Conservation (phyloP, 805 yeast species). For the Wickerhamiella australiensis region DNA sequence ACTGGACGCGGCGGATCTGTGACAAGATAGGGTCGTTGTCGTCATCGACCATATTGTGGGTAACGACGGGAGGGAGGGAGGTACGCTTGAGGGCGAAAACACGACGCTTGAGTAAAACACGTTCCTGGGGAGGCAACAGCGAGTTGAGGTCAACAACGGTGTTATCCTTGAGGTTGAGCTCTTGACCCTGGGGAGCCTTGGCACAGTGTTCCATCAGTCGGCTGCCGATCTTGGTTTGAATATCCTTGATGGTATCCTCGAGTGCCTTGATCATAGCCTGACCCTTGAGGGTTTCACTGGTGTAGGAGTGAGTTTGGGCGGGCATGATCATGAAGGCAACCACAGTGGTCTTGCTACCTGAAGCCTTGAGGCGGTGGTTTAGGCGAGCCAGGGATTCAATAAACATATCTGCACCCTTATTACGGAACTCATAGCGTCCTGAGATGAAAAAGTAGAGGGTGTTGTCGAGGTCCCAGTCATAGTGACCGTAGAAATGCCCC, state of each 20-base stretch:
- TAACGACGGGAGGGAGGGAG: constrained; percentile 85
- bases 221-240: constrained; percentile 74
- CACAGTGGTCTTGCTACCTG: constrained; percentile 78
- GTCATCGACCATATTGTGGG: constrained; percentile 94
- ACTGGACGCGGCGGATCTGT: constrained; percentile 81
- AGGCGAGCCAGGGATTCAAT: constrained; percentile 86
- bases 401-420: constrained; percentile 92
- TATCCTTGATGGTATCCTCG: constrained; percentile 78
- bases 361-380: constrained; percentile 71
- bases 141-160: constrained; percentile 56
- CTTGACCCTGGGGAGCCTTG: constrained; percentile 30
- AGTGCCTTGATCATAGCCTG: constrained; percentile 91
- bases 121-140: constrained; percentile 72
- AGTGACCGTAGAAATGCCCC: constrained; percentile 95
- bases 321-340: constrained; percentile 99
- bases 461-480: constrained; percentile 87
- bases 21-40: constrained; percentile 79
- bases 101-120: constrained; percentile 80
- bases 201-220: constrained; percentile 86
- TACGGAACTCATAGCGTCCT: constrained; percentile 92
- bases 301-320: constrained; percentile 83
- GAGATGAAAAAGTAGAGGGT: constrained; percentile 93
- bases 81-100: constrained; percentile 86
- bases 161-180: constrained; percentile 20
- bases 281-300: constrained; percentile 89